These are phyloP conservation scores for Sphaerostilbella broomeana DNA, from an alignment of 2,329 filamentous ascomycete genomes.

Conservation along the genomic window DNA sequence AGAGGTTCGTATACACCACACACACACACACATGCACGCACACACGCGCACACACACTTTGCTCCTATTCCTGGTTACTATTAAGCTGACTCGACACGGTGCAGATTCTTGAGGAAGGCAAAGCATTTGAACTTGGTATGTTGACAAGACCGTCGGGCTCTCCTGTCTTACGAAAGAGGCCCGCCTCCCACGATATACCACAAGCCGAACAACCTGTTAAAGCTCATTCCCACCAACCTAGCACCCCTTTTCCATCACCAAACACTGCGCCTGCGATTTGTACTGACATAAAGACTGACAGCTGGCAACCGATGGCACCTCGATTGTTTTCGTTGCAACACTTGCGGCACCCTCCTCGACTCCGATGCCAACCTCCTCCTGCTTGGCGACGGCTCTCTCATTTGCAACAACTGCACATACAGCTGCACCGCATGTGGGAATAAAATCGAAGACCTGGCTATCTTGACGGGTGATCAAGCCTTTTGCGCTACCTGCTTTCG, in stretches of 20 bases:
- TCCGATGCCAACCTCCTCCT: slow-evolving; percentile 96
- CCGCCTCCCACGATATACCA: too few species aligned
- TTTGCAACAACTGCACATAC: slow-evolving; percentile 99
- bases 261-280: too few species aligned
- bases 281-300: slow-evolving; percentile 34
- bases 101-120: slow-evolving; percentile 95
- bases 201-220: too few species aligned
- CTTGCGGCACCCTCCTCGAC: slow-evolving; percentile 89
- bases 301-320: slow-evolving; percentile 98
- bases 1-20: slow-evolving; percentile 55
- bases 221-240: too few species aligned
- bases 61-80: too few species aligned
- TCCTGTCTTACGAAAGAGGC: too few species aligned
- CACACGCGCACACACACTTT: too few species aligned
- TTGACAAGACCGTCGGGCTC: too few species aligned
- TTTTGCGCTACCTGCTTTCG: slow-evolving; percentile 97
- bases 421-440: slow-evolving; percentile 94
- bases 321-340: slow-evolving; percentile 97
- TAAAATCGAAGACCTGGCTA: slow-evolving; percentile 97
- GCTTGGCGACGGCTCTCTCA: slow-evolving; percentile 93
- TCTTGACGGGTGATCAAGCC: slow-evolving; percentile 93
- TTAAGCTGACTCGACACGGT: slow-evolving; percentile 2
- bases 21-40: too few species aligned
- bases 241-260: too few species aligned
- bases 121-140: slow-evolving; percentile 93